A percentile compares a stretch with the other conserved stretches of the same genome.
phyloP scores from a whole-genome alignment of 139 green algal genomes.

The Tetraselmis striata region DNA sequence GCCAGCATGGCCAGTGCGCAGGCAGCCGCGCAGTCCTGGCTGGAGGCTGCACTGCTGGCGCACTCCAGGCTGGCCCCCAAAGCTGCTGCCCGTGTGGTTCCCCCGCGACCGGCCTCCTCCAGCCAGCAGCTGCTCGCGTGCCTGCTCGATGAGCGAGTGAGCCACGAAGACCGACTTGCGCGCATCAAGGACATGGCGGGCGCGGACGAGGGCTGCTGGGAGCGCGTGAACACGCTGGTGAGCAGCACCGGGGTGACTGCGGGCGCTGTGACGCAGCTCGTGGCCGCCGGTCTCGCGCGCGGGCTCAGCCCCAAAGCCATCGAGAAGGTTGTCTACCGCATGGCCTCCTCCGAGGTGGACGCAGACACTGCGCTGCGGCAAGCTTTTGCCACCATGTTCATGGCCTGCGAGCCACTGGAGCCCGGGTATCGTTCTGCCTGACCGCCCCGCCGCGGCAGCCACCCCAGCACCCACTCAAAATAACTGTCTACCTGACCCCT shows the following conservation, averaged over 20 bases:
- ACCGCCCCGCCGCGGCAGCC: no score
- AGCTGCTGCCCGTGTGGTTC: not conserved
- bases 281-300: not conserved
- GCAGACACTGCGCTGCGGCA: not conserved
- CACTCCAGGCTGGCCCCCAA: no score
- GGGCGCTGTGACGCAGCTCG: not conserved
- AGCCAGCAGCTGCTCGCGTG: not conserved
- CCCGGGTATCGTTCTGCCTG: not conserved
- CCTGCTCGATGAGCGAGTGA: not conserved
- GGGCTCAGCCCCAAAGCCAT: not conserved
- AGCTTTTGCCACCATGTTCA: not conserved
- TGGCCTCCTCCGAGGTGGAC: not conserved
- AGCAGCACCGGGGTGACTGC: not conserved
- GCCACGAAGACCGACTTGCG: not conserved
- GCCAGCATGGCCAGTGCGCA: not conserved
- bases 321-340: not conserved
- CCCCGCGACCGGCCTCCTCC: not conserved
- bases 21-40: not conserved
- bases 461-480: no score
- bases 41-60: no score
- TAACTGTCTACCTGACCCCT: no score
- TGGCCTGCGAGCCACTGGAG: not conserved
- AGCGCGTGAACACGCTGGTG: not conserved
- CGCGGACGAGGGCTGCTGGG: not conserved
- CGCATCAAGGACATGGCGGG: not conserved